Evolutionary conservation across 148 eudicot genomes (phyloP).

Genomic region (Fagopyrum homotropicum): DNA sequence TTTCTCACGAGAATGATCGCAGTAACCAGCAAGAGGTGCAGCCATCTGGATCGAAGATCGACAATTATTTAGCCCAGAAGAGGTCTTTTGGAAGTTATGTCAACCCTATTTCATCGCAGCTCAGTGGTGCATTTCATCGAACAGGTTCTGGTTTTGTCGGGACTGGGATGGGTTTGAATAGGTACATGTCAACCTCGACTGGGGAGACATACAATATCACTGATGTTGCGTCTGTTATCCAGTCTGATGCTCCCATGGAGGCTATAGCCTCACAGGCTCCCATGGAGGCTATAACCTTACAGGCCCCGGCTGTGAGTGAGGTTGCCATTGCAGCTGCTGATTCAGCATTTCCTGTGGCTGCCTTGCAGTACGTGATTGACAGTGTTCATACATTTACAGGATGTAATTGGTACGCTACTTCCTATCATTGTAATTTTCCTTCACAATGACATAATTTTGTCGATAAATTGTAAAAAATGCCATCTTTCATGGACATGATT

Average conservation of each 20-base stretch:
- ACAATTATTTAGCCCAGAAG: constrained; percentile 20
- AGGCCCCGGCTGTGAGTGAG: constrained; percentile 51
- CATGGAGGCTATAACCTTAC: constrained; percentile 37
- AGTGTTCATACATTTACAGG: constrained; percentile 62
- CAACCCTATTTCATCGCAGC: constrained; percentile 16
- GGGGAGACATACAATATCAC: constrained; percentile 32
- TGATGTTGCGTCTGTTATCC: constrained; percentile 45
- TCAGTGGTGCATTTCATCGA: constrained; percentile 17
- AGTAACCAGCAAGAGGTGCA: constrained; percentile 11
- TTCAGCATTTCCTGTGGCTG: constrained; percentile 71
- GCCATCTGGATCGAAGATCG: constrained; percentile 12
- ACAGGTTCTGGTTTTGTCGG: constrained; percentile 17
- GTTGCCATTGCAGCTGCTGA: constrained; percentile 88
- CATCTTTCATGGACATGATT: background rate
- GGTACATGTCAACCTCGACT: constrained; percentile 50
- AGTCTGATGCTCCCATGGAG: constrained; percentile 34
- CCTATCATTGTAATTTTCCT: background rate
- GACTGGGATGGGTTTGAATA: constrained; percentile 20
- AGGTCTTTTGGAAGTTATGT: constrained; percentile 31
- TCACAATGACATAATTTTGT: background rate
- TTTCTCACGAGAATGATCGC: constrained; percentile 33
- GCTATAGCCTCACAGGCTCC: constrained; percentile 39
- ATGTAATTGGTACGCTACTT: constrained; percentile 45
- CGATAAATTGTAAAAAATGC: constrained; percentile 7
- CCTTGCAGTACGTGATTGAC: constrained; percentile 72